phyloP scores from a whole-genome alignment of 495 filamentous ascomycete genomes.

The Aspergillus baeticus region DNA sequence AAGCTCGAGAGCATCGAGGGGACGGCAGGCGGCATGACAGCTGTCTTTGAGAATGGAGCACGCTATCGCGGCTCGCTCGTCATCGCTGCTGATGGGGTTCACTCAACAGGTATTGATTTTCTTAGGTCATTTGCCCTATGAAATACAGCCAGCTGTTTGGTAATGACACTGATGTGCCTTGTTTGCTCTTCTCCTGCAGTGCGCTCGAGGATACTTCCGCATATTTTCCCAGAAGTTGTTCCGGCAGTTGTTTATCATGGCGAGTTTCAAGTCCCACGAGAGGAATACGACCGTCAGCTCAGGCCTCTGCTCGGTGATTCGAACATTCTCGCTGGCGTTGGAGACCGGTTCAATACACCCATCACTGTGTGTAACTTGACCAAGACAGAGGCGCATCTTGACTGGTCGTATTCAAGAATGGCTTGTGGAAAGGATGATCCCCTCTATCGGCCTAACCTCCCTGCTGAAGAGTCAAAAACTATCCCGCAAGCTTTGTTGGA shows the following conservation, averaged over 20 bases:
- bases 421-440: slow-evolving; percentile 14
- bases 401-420: neutral
- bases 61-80: neutral
- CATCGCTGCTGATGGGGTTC: neutral
- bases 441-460: slow-evolving; percentile 27
- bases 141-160: too few species aligned
- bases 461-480: slow-evolving; percentile 21
- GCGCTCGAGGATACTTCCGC: neutral
- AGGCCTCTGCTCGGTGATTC: neutral
- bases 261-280: neutral
- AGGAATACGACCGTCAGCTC: neutral
- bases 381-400: neutral
- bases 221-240: neutral
- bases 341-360: neutral
- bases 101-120: neutral
- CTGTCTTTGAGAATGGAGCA: slow-evolving; percentile 1
- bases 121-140: too few species aligned
- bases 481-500: slow-evolving; percentile 31
- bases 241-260: neutral
- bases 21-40: neutral
- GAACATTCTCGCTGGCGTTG: neutral
- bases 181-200: neutral
- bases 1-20: neutral
- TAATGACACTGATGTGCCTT: too few species aligned
- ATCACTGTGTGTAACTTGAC: neutral